Evolutionary conservation across 768 basidiomycete genomes (phyloP).

Genomic region (Lentinula raphanica): DNA sequence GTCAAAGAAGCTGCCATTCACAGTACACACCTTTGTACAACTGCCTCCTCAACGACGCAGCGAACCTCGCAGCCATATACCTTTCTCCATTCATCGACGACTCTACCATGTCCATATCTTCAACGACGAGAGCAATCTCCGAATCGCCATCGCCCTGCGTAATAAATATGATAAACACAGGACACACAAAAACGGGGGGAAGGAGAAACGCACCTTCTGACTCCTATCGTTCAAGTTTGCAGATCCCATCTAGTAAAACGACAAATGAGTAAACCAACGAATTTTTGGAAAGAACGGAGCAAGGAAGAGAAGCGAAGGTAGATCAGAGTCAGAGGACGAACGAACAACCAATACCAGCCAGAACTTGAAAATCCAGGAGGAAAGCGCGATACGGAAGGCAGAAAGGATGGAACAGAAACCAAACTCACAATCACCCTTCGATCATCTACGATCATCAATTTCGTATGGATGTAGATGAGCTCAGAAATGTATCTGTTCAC

Average conservation of each 20-base stretch:
- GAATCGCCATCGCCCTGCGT: constrained; percentile 85
- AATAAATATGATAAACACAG: neutral
- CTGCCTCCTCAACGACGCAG: constrained; percentile 75
- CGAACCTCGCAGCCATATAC: constrained; percentile 74
- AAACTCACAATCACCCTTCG: constrained; percentile 74
- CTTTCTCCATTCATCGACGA: constrained; percentile 74
- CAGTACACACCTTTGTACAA: constrained; percentile 87
- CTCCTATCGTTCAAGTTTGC: constrained; percentile 90
- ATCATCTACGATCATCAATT: constrained; percentile 95
- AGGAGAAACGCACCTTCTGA: constrained; percentile 48
- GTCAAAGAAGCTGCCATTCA: constrained; percentile 11
- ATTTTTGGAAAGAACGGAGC: too few relatives aligned
- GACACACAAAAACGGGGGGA: neutral
- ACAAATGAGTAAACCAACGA: neutral
- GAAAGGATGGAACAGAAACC: neutral
- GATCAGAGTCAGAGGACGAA: too few relatives aligned
- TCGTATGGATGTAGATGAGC: constrained; percentile 77
- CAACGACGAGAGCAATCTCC: constrained; percentile 89
- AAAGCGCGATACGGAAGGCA: neutral
- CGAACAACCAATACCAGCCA: too few relatives aligned
- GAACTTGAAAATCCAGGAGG: too few relatives aligned
- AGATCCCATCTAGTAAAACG: constrained; percentile 72
- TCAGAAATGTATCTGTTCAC: constrained; percentile 70
- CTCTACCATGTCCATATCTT: constrained; percentile 76
- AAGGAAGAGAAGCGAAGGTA: too few relatives aligned